These are phyloP conservation scores for Rhazya stricta DNA, from an alignment of 257 asterid genomes.

Conservation along the genomic window DNA sequence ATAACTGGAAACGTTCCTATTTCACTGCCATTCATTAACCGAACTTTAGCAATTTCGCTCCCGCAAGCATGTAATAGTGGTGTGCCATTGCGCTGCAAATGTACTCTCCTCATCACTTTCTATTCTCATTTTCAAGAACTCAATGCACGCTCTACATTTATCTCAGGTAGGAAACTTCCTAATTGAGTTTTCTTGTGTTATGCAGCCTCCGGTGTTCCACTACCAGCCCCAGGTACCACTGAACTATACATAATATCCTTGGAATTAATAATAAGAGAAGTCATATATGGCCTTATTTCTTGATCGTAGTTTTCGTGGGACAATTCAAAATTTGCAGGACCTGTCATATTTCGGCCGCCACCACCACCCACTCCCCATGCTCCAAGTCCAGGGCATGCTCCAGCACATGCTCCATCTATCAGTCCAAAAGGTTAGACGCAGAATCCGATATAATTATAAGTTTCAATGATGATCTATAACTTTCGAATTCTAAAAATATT, in stretches of 20 bases:
- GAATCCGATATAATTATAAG: neutral
- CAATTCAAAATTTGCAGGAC: slow-evolving; percentile 36
- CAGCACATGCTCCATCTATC: slow-evolving; percentile 16
- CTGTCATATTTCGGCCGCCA: slow-evolving; percentile 45
- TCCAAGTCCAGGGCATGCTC: slow-evolving; percentile 25
- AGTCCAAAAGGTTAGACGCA: slow-evolving; percentile 35
- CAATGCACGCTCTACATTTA: neutral
- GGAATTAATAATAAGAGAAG: neutral
- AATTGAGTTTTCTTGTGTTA: slow-evolving; percentile 3
- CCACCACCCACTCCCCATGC: slow-evolving; percentile 40
- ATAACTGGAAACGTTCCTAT: slow-evolving; percentile 73
- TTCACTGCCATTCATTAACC: slow-evolving; percentile 53
- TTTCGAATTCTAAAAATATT: neutral
- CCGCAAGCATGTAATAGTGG: slow-evolving; percentile 48
- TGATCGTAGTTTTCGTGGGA: neutral
- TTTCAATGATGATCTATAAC: neutral
- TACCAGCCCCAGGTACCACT: slow-evolving; percentile 73
- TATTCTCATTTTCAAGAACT: neutral
- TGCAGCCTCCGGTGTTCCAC: slow-evolving; percentile 70
- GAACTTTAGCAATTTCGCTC: slow-evolving; percentile 42
- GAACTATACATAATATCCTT: too few species aligned
- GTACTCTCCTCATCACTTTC: slow-evolving; percentile 20
- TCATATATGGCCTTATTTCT: neutral
- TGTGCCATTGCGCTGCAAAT: slow-evolving; percentile 63
- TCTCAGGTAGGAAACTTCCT: neutral